Base-by-base conservation (phyloP, 208 protist genomes). In the Trypanosoma cruzi region DNA sequence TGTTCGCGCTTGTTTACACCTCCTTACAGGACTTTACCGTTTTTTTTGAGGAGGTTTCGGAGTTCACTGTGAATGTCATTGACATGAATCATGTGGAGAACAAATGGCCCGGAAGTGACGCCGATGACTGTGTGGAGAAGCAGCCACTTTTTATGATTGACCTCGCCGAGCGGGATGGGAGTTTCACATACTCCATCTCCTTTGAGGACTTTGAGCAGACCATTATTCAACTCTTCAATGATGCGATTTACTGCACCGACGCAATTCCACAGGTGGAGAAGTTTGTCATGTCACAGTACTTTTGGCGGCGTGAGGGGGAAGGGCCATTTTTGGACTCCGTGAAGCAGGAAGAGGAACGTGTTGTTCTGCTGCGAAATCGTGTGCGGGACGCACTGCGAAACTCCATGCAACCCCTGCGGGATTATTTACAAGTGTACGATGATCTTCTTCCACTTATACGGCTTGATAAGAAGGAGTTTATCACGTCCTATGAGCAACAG, bases 221-320 rank as follows among this genome's bases (percentile, higher is more conserved):
- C 24, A 90, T 98, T 28, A 75, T 98, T 40, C 74, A 90, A 49
- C 80, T 98, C 52, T 98, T 97, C 75, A 86, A 96, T 71, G 76
- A 73, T 48, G 94, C 94, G 34, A 96, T 98, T 64, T 62, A 72
- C 36, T 96, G 89, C 81, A 98, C 92, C 7, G 86, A 94, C 64
- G 84, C 89, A 37, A 85, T 97, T 53, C 94, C 94, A 48, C 94
- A 98, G 77, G 88, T 98, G 53, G 94, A 98, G 74, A 93, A 92
- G 48, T 97, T 90, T 82, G 94, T 97, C 48, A 98, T 98, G 94
- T 80, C 86, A 60, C 90, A 96, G 74, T 98, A 98, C 75, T 98
- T 98, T 65, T 98, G 94, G 92, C 79, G 80, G 50, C 82, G 89
- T 58, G 94, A 98, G 66, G 90, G 82, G 31, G 89, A 97, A 46